Base-by-base conservation (phyloP, 2,329 filamentous ascomycete species). In the Colletotrichum trifolii region DNA sequence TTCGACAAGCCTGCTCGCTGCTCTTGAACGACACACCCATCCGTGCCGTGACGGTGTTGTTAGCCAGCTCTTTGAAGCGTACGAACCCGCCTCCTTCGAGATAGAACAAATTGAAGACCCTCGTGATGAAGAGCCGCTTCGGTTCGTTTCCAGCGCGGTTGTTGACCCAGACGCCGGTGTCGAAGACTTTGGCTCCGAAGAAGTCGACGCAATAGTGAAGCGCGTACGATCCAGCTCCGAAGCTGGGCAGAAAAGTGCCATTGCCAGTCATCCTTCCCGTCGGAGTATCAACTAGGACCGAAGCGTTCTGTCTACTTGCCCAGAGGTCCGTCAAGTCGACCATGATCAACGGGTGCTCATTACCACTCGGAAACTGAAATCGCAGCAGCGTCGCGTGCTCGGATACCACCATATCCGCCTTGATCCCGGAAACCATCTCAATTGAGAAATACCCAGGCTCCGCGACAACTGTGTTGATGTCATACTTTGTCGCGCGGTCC, bases 21-120 rank as follows among this genome's bases (percentile, higher is more conserved):
- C 84, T 88, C 64, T 90, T 85, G 73, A 90, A 90, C 66, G 88
- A 91, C 8, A 90, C 76, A 0, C 88, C 89, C 54, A 90, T 84
- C 25, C 88, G 79, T 8, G 82, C 87, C n/a, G 85, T 75, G 12
- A 91, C 77, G 2, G 81, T 81, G 33, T 81, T 80, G 57, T 83
- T 69, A n/a, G 50, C 46, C 8, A 76, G 64, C 3, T 82, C 69
- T 46, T 82, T 67, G 62, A 90, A 89, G 36, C 84, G 81, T 11
- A 82, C 81, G 79, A 85, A 90, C 2, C 82, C 86, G 2, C 87
- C 87, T 0, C 74, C 77, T 56, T 79, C 77, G 4, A 83, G 72
- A 36, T 74, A 78, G 42, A 82, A 80, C 54, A 75, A 72, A 67
- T 81, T 81, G 65, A 81, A 78, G 40, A 77, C 79, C 43, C 82